Evolutionary conservation across 805 yeast genomes (phyloP).

Genomic region (Kodamaea neixiangensis): DNA sequence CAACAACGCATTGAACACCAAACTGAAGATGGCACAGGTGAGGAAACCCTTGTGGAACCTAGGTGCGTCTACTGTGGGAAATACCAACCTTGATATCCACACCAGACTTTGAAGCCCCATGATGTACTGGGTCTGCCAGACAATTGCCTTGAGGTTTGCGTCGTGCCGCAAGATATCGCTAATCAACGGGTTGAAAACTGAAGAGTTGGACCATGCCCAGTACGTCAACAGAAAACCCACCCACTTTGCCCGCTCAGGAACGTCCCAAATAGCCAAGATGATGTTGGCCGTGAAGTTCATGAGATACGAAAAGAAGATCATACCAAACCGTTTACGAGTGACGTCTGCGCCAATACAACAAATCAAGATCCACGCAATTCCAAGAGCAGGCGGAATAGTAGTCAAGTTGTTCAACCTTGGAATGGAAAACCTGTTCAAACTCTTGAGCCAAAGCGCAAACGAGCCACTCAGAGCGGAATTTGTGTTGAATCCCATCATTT

Average conservation of each 20-base stretch:
- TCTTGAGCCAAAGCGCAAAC: conserved; percentile 40
- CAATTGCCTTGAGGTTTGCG: conserved; percentile 21
- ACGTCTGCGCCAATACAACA: conserved; percentile 55
- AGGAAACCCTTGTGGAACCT: conserved; percentile 22
- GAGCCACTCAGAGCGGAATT: conserved; percentile 52
- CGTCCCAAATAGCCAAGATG: conserved; percentile 25
- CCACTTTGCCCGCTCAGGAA: conserved; percentile 25
- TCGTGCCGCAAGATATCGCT: conserved; percentile 26
- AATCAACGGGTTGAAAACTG: conserved; percentile 25
- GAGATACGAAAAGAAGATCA: conserved; percentile 19
- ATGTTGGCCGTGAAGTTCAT: conserved; percentile 24
- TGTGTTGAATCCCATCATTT: conserved; percentile 27
- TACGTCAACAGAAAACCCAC: conserved; percentile 24
- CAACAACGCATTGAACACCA: conserved; percentile 25
- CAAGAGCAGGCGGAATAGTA: conserved; percentile 60
- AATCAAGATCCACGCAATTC: conserved; percentile 50
- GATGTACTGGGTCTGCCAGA: conserved; percentile 22
- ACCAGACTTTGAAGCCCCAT: conserved; percentile 23
- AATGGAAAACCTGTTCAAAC: conserved; percentile 16
- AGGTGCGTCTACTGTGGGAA: conserved; percentile 26
- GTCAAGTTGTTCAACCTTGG: conserved; percentile 44
- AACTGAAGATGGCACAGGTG: conserved; percentile 41
- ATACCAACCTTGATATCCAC: conserved; percentile 21
- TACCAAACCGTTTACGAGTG: conserved; percentile 26
- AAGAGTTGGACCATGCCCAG: conserved; percentile 26